These are phyloP conservation scores for Trypanosoma brucei DNA, from an alignment of 208 protist species.

Conservation along the genomic window DNA sequence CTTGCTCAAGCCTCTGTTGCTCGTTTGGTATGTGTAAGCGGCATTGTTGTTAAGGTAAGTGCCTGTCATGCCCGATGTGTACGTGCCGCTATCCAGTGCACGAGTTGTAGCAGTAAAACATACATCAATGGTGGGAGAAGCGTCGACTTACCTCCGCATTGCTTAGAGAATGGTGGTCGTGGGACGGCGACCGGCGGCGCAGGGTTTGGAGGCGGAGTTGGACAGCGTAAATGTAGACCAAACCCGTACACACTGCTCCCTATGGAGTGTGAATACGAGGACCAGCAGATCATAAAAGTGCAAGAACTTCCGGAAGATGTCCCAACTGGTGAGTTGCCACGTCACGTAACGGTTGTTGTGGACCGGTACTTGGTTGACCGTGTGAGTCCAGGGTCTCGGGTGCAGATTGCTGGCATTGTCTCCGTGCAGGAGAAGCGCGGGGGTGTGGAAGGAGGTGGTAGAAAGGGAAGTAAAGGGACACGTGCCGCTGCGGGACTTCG, in stretches of 20 bases:
- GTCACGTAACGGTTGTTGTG: conserved; percentile 80
- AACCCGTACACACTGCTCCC: conserved; percentile 92
- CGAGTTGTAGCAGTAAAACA: conserved; percentile 84
- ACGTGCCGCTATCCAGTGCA: conserved; percentile 86
- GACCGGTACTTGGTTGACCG: conserved; percentile 92
- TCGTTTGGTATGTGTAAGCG: conserved; percentile 76
- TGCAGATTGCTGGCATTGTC: conserved; percentile 91
- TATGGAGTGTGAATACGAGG: conserved; percentile 92
- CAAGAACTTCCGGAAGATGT: conserved; percentile 95
- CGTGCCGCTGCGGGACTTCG: conserved; percentile 70
- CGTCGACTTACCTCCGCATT: conserved; percentile 81
- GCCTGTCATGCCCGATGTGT: conserved; percentile 76
- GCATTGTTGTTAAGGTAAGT: conserved; percentile 89
- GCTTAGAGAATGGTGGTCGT: conserved; percentile 75
- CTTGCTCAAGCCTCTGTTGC: conserved; percentile 77
- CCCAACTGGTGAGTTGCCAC: conserved; percentile 91
- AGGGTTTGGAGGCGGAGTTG: conserved; percentile 6
- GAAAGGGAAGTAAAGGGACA: conserved; percentile 27
- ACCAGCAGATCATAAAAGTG: conserved; percentile 91
- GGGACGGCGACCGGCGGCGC: conserved; percentile 13
- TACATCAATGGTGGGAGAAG: conserved; percentile 70
- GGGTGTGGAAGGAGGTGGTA: conserved; percentile 30
- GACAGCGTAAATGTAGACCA: conserved; percentile 67
- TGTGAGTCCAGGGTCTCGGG: conserved; percentile 94
- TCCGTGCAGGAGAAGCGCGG: conserved; percentile 82